Evolutionary conservation across 2,329 filamentous ascomycete species (phyloP), one percentile per base, ranked within the genome.

Genomic region (Monascus ruber): DNA sequence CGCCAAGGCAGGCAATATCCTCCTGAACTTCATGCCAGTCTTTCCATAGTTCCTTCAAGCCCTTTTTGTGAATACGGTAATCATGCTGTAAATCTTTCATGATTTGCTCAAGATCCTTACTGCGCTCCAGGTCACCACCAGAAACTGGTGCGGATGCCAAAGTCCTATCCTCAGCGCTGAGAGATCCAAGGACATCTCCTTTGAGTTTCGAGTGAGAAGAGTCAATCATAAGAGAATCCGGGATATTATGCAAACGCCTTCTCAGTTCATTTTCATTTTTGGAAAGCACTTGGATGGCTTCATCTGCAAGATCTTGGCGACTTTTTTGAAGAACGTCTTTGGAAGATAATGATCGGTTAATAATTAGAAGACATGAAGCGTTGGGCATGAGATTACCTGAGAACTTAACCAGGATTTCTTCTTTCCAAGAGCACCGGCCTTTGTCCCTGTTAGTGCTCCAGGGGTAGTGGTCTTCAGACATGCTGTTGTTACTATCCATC

Each of bases 11-110:
- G 26, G 39, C 11, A 32, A 56, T 40, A 24, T 51, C 42, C 24
- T 41, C 42, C 31, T 53, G 48, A 25, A 47, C 40, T 25, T 42
- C 39, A 27, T 26, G 35, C 50, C 48, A 55, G 35, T 52, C 51
- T 24, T 45, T 43, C 40, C 46, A 49, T 25, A 44, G 35, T 4
- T 33, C 25, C 4, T 46, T 33, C 29, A 54, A 31, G 10, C 42
- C 31, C 10, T 42, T 42, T 26, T 35, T 11, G n/a, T 24, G 17
- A 6, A 25, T 9, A 8, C 34, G 11, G 17, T 26, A 32, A 9
- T 25, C 8, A 28, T 35, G 31, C 3, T 28, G 31, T 6, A 44
- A 28, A 9, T 33, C 24, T 2, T 33, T 26, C 24, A 49, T 5
- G 5, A 34, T 35, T 38, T 42, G 44, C 9, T 36, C 32, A 31